Percentiles rank a stretch among this genome's conserved stretches.
These are phyloP conservation scores for Solanum bulbocastanum DNA, from an alignment of 257 asterid genomes.

Conservation along the genomic window DNA sequence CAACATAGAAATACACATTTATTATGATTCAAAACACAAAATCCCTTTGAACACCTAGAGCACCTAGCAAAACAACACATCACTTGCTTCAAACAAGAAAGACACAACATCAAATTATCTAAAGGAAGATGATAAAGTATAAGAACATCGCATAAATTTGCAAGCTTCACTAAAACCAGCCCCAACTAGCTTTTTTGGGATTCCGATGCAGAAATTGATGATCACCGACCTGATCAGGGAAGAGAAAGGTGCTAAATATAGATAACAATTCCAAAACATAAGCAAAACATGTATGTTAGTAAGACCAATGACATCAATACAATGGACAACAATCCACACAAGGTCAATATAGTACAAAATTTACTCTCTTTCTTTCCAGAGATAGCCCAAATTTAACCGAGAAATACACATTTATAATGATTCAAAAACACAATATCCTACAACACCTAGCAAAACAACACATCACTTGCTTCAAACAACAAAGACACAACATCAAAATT, in stretches of 20 bases:
- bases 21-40: not conserved
- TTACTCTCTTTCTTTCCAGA: not conserved
- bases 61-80: not conserved
- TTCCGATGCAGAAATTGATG: not conserved
- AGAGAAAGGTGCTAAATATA: not conserved
- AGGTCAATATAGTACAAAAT: not conserved
- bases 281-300: not conserved
- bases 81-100: not conserved
- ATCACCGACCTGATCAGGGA: slow-evolving; percentile 22
- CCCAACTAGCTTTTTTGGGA: not conserved
- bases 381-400: not conserved
- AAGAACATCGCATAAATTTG: not conserved
- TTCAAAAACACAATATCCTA: not conserved
- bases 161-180: not conserved
- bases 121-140: not conserved
- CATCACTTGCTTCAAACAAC: not conserved
- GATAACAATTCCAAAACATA: not conserved
- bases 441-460: not conserved
- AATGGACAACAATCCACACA: not conserved
- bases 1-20: not conserved
- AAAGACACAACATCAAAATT: not conserved
- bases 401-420: not conserved
- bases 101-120: not conserved
- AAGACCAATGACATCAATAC: not conserved
- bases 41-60: not conserved